Evolutionary conservation across 108 stramenopile species (phyloP).

Genomic region (Skeletonema grethae): DNA sequence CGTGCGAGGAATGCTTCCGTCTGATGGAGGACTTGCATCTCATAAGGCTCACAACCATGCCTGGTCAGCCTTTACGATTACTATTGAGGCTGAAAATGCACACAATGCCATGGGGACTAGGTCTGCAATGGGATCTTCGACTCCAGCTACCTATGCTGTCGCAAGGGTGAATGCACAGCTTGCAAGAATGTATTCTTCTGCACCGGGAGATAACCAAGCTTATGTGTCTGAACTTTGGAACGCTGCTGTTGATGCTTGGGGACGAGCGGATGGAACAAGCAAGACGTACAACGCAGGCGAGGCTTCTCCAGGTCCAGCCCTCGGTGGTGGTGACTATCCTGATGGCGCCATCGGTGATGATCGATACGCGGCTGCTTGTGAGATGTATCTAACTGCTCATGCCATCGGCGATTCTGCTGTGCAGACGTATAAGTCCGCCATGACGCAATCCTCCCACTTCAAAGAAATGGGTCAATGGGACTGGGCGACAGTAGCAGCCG

Average conservation of each 20-base stretch:
- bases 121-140: constrained; percentile 35
- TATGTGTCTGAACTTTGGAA: constrained; percentile 14
- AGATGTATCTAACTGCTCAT: constrained; percentile 37
- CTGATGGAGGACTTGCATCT: constrained; percentile 29
- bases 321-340: constrained; percentile 34
- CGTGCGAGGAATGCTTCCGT: constrained; percentile 33
- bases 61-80: constrained; percentile 33
- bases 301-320: constrained; percentile 29
- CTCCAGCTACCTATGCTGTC: constrained; percentile 32
- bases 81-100: constrained; percentile 20
- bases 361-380: constrained; percentile 30
- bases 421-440: constrained; percentile 14
- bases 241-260: constrained; percentile 29
- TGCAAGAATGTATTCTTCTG: constrained; percentile 22
- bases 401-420: constrained; percentile 16
- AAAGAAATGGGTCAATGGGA: constrained; percentile 24
- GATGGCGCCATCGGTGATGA: constrained; percentile 23
- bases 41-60: constrained; percentile 36
- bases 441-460: constrained; percentile 18
- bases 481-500: constrained; percentile 28
- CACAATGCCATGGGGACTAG: not conserved
- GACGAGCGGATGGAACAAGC: constrained; percentile 23
- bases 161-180: constrained; percentile 38
- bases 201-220: constrained; percentile 7
- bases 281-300: constrained; percentile 27